Evolutionary conservation across 441 rosid species (phyloP).

Genomic region (Erodium moschatum): DNA sequence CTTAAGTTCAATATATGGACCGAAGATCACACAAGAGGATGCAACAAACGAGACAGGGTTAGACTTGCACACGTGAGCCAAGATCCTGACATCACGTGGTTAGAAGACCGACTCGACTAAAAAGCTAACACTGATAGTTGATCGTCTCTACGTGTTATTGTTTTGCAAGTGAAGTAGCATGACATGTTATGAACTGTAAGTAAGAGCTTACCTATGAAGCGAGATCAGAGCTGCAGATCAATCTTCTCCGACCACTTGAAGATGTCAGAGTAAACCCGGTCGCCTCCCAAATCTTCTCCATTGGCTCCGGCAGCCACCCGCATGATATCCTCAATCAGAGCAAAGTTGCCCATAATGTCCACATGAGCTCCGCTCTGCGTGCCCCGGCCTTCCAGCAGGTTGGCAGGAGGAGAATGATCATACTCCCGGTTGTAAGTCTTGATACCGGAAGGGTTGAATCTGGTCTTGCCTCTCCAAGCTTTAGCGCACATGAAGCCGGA

Average conservation of each 20-base stretch:
- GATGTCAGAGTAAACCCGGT: constrained; percentile 70
- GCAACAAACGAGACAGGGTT: no score
- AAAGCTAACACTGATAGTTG: no score
- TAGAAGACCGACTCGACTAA: no score
- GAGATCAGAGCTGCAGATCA: constrained; percentile 43
- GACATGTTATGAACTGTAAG: background rate
- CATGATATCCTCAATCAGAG: constrained; percentile 71
- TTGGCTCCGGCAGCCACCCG: constrained; percentile 84
- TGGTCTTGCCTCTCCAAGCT: constrained; percentile 93
- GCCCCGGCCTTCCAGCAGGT: constrained; percentile 82
- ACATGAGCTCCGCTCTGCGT: constrained; percentile 87
- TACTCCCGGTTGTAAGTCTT: constrained; percentile 68
- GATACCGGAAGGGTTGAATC: constrained; percentile 83
- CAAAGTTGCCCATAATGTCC: constrained; percentile 95
- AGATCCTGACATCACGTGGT: no score
- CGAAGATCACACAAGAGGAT: no score
- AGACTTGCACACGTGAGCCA: no score
- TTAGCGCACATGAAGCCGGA: constrained; percentile 93
- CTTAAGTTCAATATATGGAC: no score
- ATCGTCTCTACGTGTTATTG: background rate
- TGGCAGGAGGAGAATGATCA: constrained; percentile 72
- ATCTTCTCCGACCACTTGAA: constrained; percentile 76
- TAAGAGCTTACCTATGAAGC: background rate
- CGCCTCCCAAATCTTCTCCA: constrained; percentile 70
- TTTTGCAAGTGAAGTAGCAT: background rate